These are phyloP conservation scores for Wallacemonas rigidus DNA, from an alignment of 208 protist genomes.

Conservation along the genomic window DNA sequence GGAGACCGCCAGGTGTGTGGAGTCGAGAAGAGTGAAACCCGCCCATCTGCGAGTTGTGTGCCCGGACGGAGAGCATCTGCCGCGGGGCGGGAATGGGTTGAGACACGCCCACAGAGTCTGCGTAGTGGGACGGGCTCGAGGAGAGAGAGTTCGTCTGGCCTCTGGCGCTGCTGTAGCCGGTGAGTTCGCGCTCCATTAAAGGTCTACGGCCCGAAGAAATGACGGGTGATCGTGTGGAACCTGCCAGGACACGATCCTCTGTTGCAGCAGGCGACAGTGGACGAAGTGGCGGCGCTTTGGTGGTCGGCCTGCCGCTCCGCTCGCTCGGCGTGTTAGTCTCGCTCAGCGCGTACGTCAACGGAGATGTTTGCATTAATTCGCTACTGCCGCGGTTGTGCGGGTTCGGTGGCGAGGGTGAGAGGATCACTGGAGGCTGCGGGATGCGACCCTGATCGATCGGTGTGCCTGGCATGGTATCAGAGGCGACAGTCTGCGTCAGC, in stretches of 20 bases:
- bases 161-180: not conserved
- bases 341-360: not conserved
- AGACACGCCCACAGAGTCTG: conserved; percentile 1
- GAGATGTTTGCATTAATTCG: conserved; percentile 12
- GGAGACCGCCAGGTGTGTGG: conserved; percentile 10
- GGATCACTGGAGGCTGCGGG: not conserved
- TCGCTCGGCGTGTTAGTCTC: not conserved
- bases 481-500: no score
- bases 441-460: not conserved
- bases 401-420: conserved; percentile 3
- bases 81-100: conserved; percentile 9
- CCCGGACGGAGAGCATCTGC: conserved; percentile 9
- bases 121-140: conserved; percentile 8
- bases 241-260: not conserved
- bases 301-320: not conserved
- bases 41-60: not conserved
- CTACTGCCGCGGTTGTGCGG: not conserved
- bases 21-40: conserved; percentile 11
- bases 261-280: conserved; percentile 8
- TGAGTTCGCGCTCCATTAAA: conserved; percentile 9
- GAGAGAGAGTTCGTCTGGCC: conserved; percentile 16
- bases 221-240: not conserved
- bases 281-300: conserved; percentile 1
- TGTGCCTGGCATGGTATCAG: no score
- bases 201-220: conserved; percentile 1